These are phyloP conservation scores for Geoglossum cookeanum DNA, from an alignment of 2,329 filamentous ascomycete genomes.

Conservation along the genomic window DNA sequence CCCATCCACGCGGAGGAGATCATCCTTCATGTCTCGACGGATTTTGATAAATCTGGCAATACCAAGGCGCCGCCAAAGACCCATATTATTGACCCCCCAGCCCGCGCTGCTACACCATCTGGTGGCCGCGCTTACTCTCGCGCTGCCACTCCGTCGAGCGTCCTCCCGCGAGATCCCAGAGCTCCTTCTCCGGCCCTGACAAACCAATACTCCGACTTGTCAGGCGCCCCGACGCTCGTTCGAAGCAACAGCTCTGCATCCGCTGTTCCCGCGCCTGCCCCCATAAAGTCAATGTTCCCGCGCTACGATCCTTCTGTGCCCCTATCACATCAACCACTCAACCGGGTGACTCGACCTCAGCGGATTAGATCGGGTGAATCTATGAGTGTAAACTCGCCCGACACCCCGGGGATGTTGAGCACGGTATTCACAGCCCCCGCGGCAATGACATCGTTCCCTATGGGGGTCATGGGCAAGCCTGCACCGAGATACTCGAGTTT, in stretches of 20 bases:
- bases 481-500: constrained; percentile 19
- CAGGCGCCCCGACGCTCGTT: not conserved
- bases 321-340: constrained; percentile 20
- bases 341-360: constrained; percentile 11
- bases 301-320: constrained; percentile 22
- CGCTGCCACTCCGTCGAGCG: not conserved
- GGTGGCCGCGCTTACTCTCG: not conserved
- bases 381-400: constrained; percentile 16
- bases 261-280: constrained; percentile 5
- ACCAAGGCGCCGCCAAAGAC: not conserved
- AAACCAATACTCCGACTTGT: not conserved
- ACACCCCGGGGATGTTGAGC: not conserved
- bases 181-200: not conserved
- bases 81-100: not conserved
- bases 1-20: not conserved
- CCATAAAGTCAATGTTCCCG: constrained; percentile 28
- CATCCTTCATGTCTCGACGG: constrained; percentile 3
- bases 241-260: constrained; percentile 4
- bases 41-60: not conserved
- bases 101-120: not conserved
- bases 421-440: constrained; percentile 14
- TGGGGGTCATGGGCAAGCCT: constrained; percentile 18
- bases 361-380: constrained; percentile 13
- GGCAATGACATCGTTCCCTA: constrained; percentile 23
- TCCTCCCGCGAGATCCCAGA: not conserved